phyloP scores from a whole-genome alignment of 1,284 basidiomycete genomes.

The Pseudozyma thailandica region DNA sequence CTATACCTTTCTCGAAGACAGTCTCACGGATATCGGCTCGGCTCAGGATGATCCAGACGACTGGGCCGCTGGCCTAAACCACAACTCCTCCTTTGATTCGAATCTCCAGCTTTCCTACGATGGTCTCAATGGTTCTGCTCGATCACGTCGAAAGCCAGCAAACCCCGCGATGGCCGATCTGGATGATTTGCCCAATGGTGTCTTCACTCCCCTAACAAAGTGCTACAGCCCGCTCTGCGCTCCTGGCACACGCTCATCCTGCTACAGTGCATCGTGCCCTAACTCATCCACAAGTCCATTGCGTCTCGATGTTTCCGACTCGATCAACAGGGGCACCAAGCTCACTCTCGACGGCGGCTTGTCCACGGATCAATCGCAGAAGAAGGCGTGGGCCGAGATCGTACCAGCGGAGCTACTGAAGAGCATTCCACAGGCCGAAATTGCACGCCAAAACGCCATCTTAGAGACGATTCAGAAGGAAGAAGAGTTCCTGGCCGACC shows the following conservation, averaged over 20 bases:
- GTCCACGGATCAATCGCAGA: constrained; percentile 24
- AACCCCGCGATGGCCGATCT: constrained; percentile 72
- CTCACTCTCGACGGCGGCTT: constrained; percentile 13
- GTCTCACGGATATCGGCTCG: constrained; percentile 31
- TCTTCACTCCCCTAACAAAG: constrained; percentile 94
- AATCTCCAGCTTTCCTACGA: constrained; percentile 31
- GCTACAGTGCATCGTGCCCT: constrained; percentile 59
- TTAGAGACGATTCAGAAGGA: constrained; percentile 90
- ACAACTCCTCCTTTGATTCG: constrained; percentile 26
- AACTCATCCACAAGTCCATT: constrained; percentile 35
- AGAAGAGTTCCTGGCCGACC: constrained; percentile 87
- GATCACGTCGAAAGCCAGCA: constrained; percentile 16
- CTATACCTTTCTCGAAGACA: constrained; percentile 92
- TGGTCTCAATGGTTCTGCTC: constrained; percentile 1
- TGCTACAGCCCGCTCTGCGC: constrained; percentile 97
- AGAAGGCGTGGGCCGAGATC: constrained; percentile 79
- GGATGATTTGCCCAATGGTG: constrained; percentile 85
- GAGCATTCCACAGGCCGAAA: constrained; percentile 79
- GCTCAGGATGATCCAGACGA: constrained; percentile 28
- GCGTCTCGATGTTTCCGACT: constrained; percentile 18
- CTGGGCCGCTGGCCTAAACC: constrained; percentile 37
- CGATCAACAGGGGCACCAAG: constrained; percentile 6
- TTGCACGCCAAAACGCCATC: constrained; percentile 88
- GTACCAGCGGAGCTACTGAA: constrained; percentile 77
- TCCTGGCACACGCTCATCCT: constrained; percentile 55